These are phyloP conservation scores for Coniosporium apollinis DNA, from an alignment of 495 filamentous ascomycete species.

Conservation along the genomic window DNA sequence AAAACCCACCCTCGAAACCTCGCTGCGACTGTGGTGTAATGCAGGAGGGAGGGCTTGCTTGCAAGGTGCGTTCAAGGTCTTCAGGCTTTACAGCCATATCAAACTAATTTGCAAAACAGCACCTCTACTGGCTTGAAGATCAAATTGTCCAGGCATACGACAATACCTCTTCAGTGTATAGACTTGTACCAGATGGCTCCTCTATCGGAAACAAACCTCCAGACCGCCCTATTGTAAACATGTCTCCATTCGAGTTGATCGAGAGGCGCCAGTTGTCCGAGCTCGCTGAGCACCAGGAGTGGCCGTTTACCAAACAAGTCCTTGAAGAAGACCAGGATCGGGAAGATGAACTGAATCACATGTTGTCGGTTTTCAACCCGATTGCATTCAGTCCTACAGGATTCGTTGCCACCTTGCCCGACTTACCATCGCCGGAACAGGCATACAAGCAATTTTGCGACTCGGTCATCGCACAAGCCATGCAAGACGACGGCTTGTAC, in stretches of 20 bases:
- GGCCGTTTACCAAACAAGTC: conserved; percentile 2
- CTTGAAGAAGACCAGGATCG: too few species aligned
- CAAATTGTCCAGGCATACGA: conserved; percentile 1
- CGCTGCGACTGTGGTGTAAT: not conserved
- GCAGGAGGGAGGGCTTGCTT: not conserved
- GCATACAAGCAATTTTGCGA: not conserved
- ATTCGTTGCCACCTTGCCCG: not conserved
- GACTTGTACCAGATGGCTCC: too few species aligned
- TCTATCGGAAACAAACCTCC: too few species aligned
- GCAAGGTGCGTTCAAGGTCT: too few species aligned
- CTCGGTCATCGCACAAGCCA: not conserved
- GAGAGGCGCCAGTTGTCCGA: too few species aligned
- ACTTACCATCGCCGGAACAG: not conserved
- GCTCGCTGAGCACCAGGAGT: not conserved
- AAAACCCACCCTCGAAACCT: not conserved
- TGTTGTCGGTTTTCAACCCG: not conserved
- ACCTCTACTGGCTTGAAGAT: conserved; percentile 1
- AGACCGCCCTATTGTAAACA: too few species aligned
- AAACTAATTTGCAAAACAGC: too few species aligned
- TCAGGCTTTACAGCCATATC: too few species aligned
- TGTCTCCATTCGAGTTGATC: too few species aligned
- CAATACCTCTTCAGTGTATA: too few species aligned
- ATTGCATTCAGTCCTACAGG: conserved; percentile 1
- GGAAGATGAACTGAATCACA: too few species aligned
- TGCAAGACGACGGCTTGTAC: conserved; percentile 1